Percentiles rank a stretch among this genome's conserved stretches.
Evolutionary conservation across 75 land plant species (phyloP).

Genomic region (Pseudotsuga menziesii): DNA sequence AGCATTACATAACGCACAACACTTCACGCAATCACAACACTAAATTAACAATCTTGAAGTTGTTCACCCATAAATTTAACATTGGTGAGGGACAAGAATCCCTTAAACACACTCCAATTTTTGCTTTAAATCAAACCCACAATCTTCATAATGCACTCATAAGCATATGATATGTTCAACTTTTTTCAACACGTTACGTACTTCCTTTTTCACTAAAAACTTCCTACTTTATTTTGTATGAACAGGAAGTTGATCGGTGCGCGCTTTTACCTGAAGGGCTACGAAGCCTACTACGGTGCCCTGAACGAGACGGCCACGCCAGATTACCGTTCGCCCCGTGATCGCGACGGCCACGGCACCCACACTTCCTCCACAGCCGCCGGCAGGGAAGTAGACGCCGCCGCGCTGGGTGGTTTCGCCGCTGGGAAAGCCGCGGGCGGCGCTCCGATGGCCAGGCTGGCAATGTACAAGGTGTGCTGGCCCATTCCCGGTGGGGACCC

Average conservation of each 20-base stretch:
- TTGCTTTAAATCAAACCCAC: too few species aligned
- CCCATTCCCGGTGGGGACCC: not conserved
- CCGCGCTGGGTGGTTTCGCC: slow-evolving; percentile 60
- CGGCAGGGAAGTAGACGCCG: slow-evolving; percentile 44
- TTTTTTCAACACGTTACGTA: too few species aligned
- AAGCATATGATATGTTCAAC: too few species aligned
- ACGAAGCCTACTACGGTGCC: slow-evolving; percentile 37
- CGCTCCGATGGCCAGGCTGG: slow-evolving; percentile 81
- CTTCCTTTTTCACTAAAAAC: too few species aligned
- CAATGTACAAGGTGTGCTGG: slow-evolving; percentile 97
- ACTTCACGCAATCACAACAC: too few species aligned
- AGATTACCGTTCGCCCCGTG: slow-evolving; percentile 72
- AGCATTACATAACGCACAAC: too few species aligned
- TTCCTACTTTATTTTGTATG: too few species aligned
- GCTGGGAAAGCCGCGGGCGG: slow-evolving; percentile 65
- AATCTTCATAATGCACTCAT: too few species aligned
- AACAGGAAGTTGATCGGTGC: slow-evolving; percentile 84
- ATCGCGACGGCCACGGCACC: slow-evolving; percentile 91
- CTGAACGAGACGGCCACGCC: slow-evolving; percentile 36
- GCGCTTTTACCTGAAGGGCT: slow-evolving; percentile 71
- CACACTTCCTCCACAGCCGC: slow-evolving; percentile 82
- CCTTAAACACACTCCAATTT: too few species aligned
- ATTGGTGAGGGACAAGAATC: too few species aligned
- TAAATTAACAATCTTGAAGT: too few species aligned
- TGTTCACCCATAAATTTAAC: too few species aligned